Evolutionary conservation across 352 stramenopile species (phyloP).

Genomic region (Phytophthora lateralis): DNA sequence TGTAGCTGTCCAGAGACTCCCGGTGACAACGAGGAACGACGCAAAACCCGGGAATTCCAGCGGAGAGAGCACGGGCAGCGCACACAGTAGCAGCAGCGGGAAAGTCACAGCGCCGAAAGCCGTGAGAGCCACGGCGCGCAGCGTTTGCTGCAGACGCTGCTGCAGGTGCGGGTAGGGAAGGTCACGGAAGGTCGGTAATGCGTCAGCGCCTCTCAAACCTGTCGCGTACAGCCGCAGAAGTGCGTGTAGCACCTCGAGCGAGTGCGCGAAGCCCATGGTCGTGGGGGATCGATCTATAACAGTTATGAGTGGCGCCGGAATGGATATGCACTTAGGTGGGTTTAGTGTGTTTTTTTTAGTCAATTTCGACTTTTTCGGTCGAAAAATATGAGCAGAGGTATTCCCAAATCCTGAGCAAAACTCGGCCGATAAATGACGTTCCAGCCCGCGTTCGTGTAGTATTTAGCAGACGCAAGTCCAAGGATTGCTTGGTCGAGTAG

Average conservation of each 20-base stretch:
- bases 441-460: too few relatives aligned
- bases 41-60: slow-evolving; percentile 38
- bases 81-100: slow-evolving; percentile 35
- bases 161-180: slow-evolving; percentile 51
- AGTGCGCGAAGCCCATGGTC: slow-evolving; percentile 54
- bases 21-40: slow-evolving; percentile 29
- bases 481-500: too few relatives aligned
- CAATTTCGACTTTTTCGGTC: too few relatives aligned
- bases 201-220: slow-evolving; percentile 3
- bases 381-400: too few relatives aligned
- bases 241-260: slow-evolving; percentile 56
- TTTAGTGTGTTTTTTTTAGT: too few relatives aligned
- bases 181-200: slow-evolving; percentile 7
- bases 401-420: too few relatives aligned
- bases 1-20: slow-evolving; percentile 25
- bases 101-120: slow-evolving; percentile 18
- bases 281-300: neutral
- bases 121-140: slow-evolving; percentile 53
- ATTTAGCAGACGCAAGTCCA: too few relatives aligned
- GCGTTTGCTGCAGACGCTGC: slow-evolving; percentile 57
- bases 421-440: too few relatives aligned
- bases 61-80: slow-evolving; percentile 39
- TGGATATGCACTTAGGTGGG: neutral
- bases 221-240: slow-evolving; percentile 38
- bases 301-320: neutral